Percentiles rank a stretch among this genome's conserved stretches.
Conservation (phyloP, 108 stramenopile genomes). For the Pseudonitzschia delicatissima region DNA sequence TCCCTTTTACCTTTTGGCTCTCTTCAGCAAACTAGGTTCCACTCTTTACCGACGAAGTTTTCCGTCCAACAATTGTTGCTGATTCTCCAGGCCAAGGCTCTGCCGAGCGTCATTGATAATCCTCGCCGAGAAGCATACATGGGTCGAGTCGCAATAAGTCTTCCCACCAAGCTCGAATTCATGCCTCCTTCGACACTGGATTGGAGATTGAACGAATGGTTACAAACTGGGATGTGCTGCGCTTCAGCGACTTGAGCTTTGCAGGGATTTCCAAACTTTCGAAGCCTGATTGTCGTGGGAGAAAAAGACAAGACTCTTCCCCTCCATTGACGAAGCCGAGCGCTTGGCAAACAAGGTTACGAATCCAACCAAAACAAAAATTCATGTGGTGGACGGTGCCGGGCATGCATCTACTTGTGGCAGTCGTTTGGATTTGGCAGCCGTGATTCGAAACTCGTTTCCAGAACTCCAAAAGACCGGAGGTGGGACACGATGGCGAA, state of each 20-base stretch:
- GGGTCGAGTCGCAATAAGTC: conserved; percentile 78
- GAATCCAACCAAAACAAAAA: conserved; percentile 34
- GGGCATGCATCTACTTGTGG: conserved; percentile 88
- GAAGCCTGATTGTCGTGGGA: conserved; percentile 74
- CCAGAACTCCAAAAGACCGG: conserved; percentile 33
- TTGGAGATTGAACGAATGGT: conserved; percentile 78
- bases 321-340: conserved; percentile 71
- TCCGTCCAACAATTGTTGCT: conserved; percentile 58
- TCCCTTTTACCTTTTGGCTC: conserved; percentile 46
- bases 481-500: background rate
- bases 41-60: conserved; percentile 68
- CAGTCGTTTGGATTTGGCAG: conserved; percentile 63
- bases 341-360: conserved; percentile 38
- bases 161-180: conserved; percentile 57
- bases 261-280: conserved; percentile 30
- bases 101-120: conserved; percentile 77
- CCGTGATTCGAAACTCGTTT: conserved; percentile 56
- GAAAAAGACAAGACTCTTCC: conserved; percentile 76
- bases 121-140: conserved; percentile 76
- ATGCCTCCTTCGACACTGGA: conserved; percentile 75
- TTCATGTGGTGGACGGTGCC: conserved; percentile 73
- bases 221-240: conserved; percentile 53
- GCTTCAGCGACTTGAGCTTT: conserved; percentile 25
- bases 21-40: conserved; percentile 57
- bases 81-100: conserved; percentile 67